phyloP scores from a whole-genome alignment of 1,284 basidiomycete species.

The Cryptococcus maquisensis region DNA sequence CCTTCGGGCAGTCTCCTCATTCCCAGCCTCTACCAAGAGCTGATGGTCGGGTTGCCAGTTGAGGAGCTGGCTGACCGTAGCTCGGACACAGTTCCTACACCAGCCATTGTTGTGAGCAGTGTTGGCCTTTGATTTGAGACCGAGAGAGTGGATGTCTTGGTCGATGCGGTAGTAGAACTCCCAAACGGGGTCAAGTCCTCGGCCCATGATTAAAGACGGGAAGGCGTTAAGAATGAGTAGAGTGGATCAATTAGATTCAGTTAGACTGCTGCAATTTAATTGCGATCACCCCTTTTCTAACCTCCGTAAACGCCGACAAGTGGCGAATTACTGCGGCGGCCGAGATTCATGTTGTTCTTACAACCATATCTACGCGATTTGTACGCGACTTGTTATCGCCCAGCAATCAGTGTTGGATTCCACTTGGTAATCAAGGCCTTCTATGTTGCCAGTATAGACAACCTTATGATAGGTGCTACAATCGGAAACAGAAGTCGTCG shows the following conservation, averaged over 20 bases:
- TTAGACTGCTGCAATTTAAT: not conserved
- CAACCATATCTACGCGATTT: too few species aligned
- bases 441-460: too few species aligned
- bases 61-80: not conserved
- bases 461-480: too few species aligned
- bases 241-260: not conserved
- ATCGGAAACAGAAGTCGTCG: too few species aligned
- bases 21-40: not conserved
- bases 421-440: too few species aligned
- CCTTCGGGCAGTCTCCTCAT: not conserved
- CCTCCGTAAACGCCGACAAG: not conserved
- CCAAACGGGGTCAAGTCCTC: conserved; percentile 3
- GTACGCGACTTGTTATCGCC: too few species aligned
- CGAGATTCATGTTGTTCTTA: too few species aligned
- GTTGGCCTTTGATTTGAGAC: conserved; percentile 1
- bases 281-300: too few species aligned
- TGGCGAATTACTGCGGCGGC: not conserved
- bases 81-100: conserved; percentile 3
- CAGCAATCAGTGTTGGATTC: too few species aligned
- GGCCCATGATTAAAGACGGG: not conserved
- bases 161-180: conserved; percentile 1
- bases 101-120: conserved; percentile 2
- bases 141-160: not conserved
- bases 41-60: not conserved
- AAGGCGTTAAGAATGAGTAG: not conserved